Conservation (phyloP, 108 stramenopile species). For the Nitzschia inconspicua region DNA sequence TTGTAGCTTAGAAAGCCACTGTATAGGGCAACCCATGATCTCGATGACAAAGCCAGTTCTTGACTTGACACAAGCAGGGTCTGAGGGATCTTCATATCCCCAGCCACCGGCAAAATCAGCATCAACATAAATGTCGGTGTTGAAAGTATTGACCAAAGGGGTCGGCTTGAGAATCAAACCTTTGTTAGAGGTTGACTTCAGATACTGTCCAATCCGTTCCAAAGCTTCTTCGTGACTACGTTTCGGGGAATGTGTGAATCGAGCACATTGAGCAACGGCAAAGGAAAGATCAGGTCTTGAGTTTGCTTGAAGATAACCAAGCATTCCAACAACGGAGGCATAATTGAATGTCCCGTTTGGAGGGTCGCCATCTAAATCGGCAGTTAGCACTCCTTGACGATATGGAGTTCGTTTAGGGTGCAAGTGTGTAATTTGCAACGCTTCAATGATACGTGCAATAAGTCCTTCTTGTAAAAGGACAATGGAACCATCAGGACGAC, state of each 20-base stretch:
- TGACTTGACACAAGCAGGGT: conserved; percentile 41
- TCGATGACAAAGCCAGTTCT: conserved; percentile 45
- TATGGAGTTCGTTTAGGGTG: conserved; percentile 3
- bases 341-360: conserved; percentile 7
- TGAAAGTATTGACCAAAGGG: too few relatives aligned
- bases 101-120: conserved; percentile 47
- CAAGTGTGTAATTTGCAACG: neutral
- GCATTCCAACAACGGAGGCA: conserved; percentile 34
- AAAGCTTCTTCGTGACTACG: conserved; percentile 36
- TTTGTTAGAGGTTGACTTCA: conserved; percentile 27
- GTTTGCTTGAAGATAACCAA: conserved; percentile 19
- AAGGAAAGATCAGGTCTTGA: conserved; percentile 29
- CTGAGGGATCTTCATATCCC: conserved; percentile 14
- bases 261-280: conserved; percentile 32
- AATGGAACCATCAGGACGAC: conserved; percentile 2
- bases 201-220: conserved; percentile 36
- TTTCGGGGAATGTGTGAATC: conserved; percentile 36
- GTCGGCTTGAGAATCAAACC: conserved; percentile 25
- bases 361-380: neutral
- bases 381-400: neutral
- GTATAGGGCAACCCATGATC: too few relatives aligned
- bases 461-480: conserved; percentile 26
- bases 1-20: conserved; percentile 47
- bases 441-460: conserved; percentile 8
- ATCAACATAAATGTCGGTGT: conserved; percentile 39